Base-by-base conservation (phyloP, 1,139 yeast species). In the Yamadazyma taylorii region DNA sequence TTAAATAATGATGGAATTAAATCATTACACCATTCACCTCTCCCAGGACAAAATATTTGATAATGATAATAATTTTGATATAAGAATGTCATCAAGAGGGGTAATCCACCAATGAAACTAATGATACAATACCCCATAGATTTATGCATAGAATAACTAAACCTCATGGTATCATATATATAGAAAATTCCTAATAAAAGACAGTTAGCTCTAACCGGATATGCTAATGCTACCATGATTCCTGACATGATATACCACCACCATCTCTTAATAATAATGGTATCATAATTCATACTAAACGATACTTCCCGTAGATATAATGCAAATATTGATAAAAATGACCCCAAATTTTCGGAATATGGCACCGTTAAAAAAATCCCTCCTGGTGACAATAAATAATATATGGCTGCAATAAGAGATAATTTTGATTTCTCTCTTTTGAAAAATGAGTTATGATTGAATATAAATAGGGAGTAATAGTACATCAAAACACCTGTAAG, bases 321-420 rank as follows among this genome's bases (percentile, higher is more conserved):
- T 0, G 85, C 90, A 0, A 61, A n/a, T 38, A 85, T 78, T 24
- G 85, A 67, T 31, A 82, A 55, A n/a, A 82, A 61, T 24, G 87
- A 83, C 36, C 89, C 81, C 14, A 78, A 52, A 27, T 89, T 78
- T 60, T 92, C 98, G 0, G 94, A 73, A 59, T 90, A 92, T 2
- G 88, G 80, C 0, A 81, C 75, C 0, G 85, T 71, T 36, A 88
- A 66, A 51, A 89, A 92, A 3, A 88, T 73, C 0, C 96, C 96
- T 1, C 89, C 92, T 3, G 96, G 92, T 13, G 86, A 78, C 12
- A 84, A 43, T 1, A 81, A 60, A 50, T 75, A 82, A 14, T 83
- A 53, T 4, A 77, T 43, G 3, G 84, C 64, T 5, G 75, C 38
- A 44, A 58, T 50, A 42, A 55, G 50, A 16, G 77, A 74, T 39